These are phyloP conservation scores for Naganishia vishniacii DNA, from an alignment of 768 basidiomycete species.

Conservation along the genomic window DNA sequence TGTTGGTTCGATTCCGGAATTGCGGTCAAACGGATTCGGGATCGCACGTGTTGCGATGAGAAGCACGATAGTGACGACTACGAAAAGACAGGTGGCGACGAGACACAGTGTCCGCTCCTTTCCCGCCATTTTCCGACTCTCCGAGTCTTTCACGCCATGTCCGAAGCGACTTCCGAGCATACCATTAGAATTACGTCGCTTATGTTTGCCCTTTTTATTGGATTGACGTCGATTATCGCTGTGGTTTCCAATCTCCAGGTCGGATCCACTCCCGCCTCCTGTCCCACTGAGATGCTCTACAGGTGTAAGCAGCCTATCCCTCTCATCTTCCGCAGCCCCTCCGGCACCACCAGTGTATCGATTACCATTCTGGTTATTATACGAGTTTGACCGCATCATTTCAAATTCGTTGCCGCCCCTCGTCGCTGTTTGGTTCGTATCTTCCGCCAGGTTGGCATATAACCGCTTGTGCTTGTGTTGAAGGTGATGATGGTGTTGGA, in stretches of 20 bases:
- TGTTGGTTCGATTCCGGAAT: not conserved
- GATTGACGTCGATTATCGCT: not conserved
- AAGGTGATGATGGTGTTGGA: not conserved
- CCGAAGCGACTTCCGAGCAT: conserved; percentile 2
- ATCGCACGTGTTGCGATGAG: conserved; percentile 17
- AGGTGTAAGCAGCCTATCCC: conserved; percentile 11
- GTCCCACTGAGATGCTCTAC: not conserved
- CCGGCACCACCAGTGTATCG: conserved; percentile 11
- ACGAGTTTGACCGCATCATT: conserved; percentile 14
- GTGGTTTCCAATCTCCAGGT: conserved; percentile 10
- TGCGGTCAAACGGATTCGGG: not conserved
- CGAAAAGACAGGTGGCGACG: conserved; percentile 6
- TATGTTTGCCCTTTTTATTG: conserved; percentile 11
- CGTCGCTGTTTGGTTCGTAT: not conserved
- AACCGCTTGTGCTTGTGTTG: conserved; percentile 14
- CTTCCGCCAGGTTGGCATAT: conserved; percentile 6
- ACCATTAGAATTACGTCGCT: conserved; percentile 21
- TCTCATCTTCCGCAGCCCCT: conserved; percentile 7
- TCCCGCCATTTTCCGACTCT: not conserved
- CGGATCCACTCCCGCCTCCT: conserved; percentile 11
- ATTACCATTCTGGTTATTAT: conserved; percentile 3
- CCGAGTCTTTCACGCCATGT: not conserved
- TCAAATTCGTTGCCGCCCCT: conserved; percentile 1
- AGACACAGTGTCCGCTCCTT: conserved; percentile 12
- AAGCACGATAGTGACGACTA: conserved; percentile 10